phyloP scores from a whole-genome alignment of 441 rosid genomes.

The Populus hybrid region DNA sequence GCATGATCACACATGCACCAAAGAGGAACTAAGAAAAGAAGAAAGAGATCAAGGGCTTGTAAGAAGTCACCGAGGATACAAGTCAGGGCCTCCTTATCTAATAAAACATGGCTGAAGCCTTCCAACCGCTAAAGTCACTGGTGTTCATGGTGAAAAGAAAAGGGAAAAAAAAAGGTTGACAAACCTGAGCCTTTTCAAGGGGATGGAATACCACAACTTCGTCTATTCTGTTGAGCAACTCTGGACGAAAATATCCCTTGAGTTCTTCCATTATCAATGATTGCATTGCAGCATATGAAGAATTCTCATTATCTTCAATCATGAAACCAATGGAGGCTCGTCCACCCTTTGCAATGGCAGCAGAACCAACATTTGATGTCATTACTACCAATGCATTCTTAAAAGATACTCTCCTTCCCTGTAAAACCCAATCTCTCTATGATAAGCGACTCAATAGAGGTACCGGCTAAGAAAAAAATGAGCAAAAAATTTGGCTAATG shows the following conservation, averaged over 20 bases:
- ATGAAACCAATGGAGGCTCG: conserved; percentile 56
- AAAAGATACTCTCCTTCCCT: conserved; percentile 52
- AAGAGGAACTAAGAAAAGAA: too few relatives aligned
- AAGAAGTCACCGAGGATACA: too few relatives aligned
- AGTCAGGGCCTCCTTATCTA: too few relatives aligned
- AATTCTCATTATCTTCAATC: conserved; percentile 23
- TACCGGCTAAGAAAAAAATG: background rate
- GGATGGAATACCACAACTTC: conserved; percentile 34
- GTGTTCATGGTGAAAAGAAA: too few relatives aligned
- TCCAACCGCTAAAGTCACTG: too few relatives aligned
- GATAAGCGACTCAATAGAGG: conserved; percentile 6
- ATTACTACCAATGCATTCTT: conserved; percentile 52
- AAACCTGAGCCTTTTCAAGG: conserved; percentile 77
- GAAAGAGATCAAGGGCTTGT: too few relatives aligned
- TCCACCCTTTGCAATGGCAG: conserved; percentile 36
- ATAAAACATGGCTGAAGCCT: too few relatives aligned
- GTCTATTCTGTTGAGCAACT: conserved; percentile 35
- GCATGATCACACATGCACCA: background rate
- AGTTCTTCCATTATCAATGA: conserved; percentile 32
- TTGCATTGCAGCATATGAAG: conserved; percentile 31
- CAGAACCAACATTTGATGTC: conserved; percentile 53
- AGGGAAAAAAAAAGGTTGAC: conserved; percentile 13
- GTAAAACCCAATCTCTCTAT: conserved; percentile 17
- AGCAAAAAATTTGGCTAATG: background rate
- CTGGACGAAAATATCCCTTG: conserved; percentile 34